Evolutionary conservation across 1,284 basidiomycete genomes (phyloP), one percentile per base, ranked within the genome.

Genomic region (Pterula multifida): DNA sequence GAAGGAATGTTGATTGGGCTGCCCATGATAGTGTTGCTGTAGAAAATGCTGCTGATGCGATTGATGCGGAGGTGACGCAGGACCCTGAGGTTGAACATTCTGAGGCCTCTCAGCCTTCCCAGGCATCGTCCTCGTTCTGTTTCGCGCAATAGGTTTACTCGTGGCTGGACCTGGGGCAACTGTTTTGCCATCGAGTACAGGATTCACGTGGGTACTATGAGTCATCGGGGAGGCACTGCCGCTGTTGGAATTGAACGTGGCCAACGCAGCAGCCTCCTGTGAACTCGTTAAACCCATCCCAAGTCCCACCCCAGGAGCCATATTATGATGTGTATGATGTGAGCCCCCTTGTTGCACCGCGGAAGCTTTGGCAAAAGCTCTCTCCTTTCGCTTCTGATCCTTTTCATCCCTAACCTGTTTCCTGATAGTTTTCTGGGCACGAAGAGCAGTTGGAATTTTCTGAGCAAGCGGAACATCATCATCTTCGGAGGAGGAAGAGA

Each of bases 391-490:
- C 46, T 77, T 68, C 55, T 74, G 70, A 28, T 80, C 76, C 47
- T 79, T 70, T 65, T 88, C 84, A 54, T 82, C 77, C 47, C 73
- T 71, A 22, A 85, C 78, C 60, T 87, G 76, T 46, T 71, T 69
- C 17, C 85, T 75, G 50, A 91, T 86, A 2, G 83, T 81, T 55
- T 77, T 78, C 60, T 91, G 88, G 12, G 86, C 88, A 3, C 69
- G 75, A 51, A 91, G 65, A 2, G 88, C 88, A 0, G 76, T 79
- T 6, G 88, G 88, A 46, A 90, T 86, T 26, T 80, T 72, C 54
- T 78, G 78, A 1, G 85, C 88, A 13, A 91, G 71, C 0, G 88
- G 88, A 1, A 88, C 69, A 56, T 90, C 80, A 59, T 90, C 84
- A 50, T 79, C 78, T 3, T 66, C 65, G 26, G 56, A 51, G 11